A percentile compares a stretch with the other conserved stretches of the same genome.
These are phyloP conservation scores for Colletotrichum aenigma DNA, from an alignment of 2,329 filamentous ascomycete species.

Conservation along the genomic window DNA sequence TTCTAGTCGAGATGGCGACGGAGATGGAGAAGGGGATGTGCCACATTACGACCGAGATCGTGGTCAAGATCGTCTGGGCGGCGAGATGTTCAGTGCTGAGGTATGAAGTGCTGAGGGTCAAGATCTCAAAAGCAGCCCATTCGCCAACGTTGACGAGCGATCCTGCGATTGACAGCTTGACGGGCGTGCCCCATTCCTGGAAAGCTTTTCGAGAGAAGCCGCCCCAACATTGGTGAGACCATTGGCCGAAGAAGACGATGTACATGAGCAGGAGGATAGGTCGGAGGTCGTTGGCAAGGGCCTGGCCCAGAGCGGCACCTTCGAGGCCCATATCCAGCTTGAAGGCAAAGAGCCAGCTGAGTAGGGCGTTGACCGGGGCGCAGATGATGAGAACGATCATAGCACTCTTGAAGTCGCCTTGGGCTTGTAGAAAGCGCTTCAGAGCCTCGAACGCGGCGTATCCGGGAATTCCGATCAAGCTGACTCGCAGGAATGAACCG, in stretches of 20 bases:
- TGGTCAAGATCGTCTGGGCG: conserved; percentile 45
- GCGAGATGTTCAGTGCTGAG: conserved; percentile 46
- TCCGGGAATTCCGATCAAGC: conserved; percentile 54
- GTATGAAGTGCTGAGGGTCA: conserved; percentile 49
- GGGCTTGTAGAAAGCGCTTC: conserved; percentile 59
- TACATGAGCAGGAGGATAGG: conserved; percentile 52
- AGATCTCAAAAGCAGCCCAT: conserved; percentile 46
- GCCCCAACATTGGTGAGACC: conserved; percentile 47
- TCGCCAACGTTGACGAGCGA: conserved; percentile 44
- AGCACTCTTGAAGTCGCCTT: conserved; percentile 56
- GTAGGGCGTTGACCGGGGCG: conserved; percentile 49
- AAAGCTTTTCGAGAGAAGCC: conserved; percentile 40
- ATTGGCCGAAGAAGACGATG: conserved; percentile 44
- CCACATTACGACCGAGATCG: conserved; percentile 43
- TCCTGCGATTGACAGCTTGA: conserved; percentile 41
- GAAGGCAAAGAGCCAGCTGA: conserved; percentile 54
- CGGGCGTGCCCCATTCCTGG: conserved; percentile 43
- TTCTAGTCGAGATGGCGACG: conserved; percentile 44
- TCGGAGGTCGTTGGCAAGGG: conserved; percentile 52
- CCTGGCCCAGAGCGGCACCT: conserved; percentile 55
- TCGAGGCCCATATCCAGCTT: conserved; percentile 47
- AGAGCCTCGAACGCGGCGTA: conserved; percentile 59
- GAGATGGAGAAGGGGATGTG: conserved; percentile 47
- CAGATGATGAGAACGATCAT: conserved; percentile 51
- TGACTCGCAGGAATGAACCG: conserved; percentile 51